Base-by-base conservation (phyloP, 345 rosid genomes). In the Raphanus sativus region DNA sequence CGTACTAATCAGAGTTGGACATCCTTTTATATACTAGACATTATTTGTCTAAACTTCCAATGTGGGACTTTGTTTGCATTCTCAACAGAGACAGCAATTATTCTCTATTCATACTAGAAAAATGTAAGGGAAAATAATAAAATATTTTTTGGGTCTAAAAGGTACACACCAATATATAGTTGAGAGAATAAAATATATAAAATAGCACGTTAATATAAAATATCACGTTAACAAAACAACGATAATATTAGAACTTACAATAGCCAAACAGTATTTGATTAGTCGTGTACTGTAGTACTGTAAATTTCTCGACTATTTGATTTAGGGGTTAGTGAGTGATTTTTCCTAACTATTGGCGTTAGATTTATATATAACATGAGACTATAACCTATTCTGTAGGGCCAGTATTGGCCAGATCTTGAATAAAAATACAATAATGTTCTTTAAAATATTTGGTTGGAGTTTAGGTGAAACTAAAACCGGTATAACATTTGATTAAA, bases 391-490 rank as follows among this genome's bases (percentile, higher is more conserved):
- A 66, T 34, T 45, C 59, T 66, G 77, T 78, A 66, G 73, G 77
- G 24, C 73, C 63, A 66, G 12, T 65, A 45, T n/a, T 48, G 59
- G 24, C 42, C 36, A 45, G 73, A 76, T 33, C 29, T 50, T 5
- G 26, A 9, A n/a, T 50, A 17, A 58, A 24, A 65, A 71, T 59
- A 71, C 5, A 38, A 36, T 21, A 21, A 21, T 4, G 70, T 26
- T 70, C 13, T 7, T 50, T 70, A 65, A 52, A 78, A 36, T 67
- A 68, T 50, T 67, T 67, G 11, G 60, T 28, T 73, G 82, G 70
- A 67, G 74, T 67, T 67, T 73, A 52, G 78, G 82, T 79, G 60
- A 52, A 64, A 72, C 52, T 11, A 60, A 65, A 67, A 60, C 77
- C 63, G 68, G 75, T 50, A 72, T 6, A 78, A 33, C 34, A 73